These are phyloP conservation scores for Aleurites moluccanus DNA, from an alignment of 441 rosid species.

Conservation along the genomic window DNA sequence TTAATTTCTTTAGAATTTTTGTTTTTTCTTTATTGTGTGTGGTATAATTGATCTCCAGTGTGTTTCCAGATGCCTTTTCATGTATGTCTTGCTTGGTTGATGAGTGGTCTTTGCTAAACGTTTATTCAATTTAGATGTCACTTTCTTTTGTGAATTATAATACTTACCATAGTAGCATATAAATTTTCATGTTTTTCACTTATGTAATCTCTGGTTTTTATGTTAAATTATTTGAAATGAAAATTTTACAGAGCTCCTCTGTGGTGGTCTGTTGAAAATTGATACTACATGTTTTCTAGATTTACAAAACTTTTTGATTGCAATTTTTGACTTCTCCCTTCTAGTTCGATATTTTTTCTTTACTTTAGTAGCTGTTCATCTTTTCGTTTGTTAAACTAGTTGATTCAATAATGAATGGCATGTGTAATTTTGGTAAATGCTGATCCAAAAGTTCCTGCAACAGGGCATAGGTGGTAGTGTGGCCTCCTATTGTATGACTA, in stretches of 20 bases:
- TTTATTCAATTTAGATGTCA: constrained; percentile 5
- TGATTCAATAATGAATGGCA: neutral
- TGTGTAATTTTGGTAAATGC: constrained; percentile 10
- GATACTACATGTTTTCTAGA: neutral
- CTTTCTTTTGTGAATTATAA: neutral
- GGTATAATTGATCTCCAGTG: neutral
- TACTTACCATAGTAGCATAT: neutral
- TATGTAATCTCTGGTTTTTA: neutral
- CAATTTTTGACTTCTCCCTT: neutral
- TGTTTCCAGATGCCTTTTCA: neutral
- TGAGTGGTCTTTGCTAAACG: constrained; percentile 8
- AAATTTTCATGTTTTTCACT: neutral
- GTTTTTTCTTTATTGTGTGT: neutral
- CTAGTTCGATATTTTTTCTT: neutral
- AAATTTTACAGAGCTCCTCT: neutral
- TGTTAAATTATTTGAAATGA: neutral
- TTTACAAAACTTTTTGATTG: neutral
- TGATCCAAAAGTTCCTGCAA: constrained; percentile 18
- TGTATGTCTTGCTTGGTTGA: constrained; percentile 6
- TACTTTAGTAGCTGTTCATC: neutral
- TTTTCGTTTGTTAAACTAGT: neutral
- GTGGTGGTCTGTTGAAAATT: neutral
- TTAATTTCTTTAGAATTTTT: neutral
- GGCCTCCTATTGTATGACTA: constrained; percentile 74
- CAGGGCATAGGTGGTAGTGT: constrained; percentile 66